Conservation (phyloP, 805 yeast species). For the Yarrowia porcina region DNA sequence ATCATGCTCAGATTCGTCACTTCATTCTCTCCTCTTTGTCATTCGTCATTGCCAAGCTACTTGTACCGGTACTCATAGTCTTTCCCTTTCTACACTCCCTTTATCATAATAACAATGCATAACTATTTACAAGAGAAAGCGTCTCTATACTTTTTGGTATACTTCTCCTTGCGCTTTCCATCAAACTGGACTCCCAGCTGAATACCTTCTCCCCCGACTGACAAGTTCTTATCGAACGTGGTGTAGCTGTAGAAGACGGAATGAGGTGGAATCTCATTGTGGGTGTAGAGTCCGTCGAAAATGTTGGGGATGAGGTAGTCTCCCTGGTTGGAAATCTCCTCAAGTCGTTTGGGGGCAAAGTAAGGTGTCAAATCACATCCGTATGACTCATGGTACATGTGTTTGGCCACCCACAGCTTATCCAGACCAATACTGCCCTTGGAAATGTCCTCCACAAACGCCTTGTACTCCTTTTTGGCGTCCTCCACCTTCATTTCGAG, state of each 20-base stretch:
- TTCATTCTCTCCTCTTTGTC: too few relatives aligned
- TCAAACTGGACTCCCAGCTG: neutral
- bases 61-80: too few relatives aligned
- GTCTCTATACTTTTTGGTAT: neutral
- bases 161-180: neutral
- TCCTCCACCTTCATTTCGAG: neutral
- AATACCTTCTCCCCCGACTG: neutral
- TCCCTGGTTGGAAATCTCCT: neutral
- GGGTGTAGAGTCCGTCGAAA: neutral
- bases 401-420: slow-evolving; percentile 4
- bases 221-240: neutral
- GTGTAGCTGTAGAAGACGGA: slow-evolving; percentile 9
- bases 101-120: too few relatives aligned
- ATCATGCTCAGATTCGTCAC: too few relatives aligned
- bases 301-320: slow-evolving; percentile 9
- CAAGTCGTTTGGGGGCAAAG: neutral
- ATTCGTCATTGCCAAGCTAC: too few relatives aligned
- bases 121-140: slow-evolving; percentile 12
- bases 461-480: neutral
- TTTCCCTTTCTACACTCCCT: too few relatives aligned
- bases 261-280: neutral
- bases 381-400: neutral
- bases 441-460: neutral
- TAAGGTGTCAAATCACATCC: neutral
- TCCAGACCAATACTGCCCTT: neutral